A percentile compares a stretch with the other conserved stretches of the same genome.
These are phyloP conservation scores for Vitis hybrid DNA, from an alignment of 177 flowering plant genomes.

Conservation along the genomic window DNA sequence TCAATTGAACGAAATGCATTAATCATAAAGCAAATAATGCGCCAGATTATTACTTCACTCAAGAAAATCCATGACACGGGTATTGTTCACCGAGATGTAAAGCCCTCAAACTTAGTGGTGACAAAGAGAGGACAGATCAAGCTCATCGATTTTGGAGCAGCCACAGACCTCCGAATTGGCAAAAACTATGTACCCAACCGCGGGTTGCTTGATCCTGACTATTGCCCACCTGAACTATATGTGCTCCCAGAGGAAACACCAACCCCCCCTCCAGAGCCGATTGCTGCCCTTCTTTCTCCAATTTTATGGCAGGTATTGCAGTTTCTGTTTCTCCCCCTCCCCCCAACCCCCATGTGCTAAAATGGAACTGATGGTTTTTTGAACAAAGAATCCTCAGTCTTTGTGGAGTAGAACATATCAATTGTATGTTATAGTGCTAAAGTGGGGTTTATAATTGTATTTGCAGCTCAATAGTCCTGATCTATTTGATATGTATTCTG, in stretches of 20 bases:
- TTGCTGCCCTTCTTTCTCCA: constrained; percentile 93
- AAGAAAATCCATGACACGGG: constrained; percentile 94
- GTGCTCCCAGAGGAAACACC: constrained; percentile 99
- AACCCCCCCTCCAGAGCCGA: constrained; percentile 90
- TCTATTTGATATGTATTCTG: constrained; percentile 95
- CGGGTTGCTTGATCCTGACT: constrained; percentile 84
- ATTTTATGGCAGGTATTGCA: constrained; percentile 82
- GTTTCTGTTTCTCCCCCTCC: neutral
- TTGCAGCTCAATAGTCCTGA: constrained; percentile 96
- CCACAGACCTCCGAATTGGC: constrained; percentile 91
- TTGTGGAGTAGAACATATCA: neutral
- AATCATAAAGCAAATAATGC: constrained; percentile 93
- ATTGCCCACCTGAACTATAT: constrained; percentile 90
- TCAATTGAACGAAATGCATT: constrained; percentile 73
- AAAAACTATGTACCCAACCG: constrained; percentile 82
- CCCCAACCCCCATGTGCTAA: no score
- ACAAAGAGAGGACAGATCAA: constrained; percentile 86
- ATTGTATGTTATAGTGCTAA: constrained; percentile 6
- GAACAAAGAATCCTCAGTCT: neutral
- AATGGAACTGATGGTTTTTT: no score
- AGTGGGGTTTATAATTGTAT: neutral
- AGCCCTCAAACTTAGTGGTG: constrained; percentile 97
- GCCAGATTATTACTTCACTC: constrained; percentile 86
- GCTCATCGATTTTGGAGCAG: constrained; percentile 98
- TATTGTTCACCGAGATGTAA: constrained; percentile 95